These are phyloP conservation scores for Syzygium grande DNA, from an alignment of 345 rosid genomes.

Conservation along the genomic window DNA sequence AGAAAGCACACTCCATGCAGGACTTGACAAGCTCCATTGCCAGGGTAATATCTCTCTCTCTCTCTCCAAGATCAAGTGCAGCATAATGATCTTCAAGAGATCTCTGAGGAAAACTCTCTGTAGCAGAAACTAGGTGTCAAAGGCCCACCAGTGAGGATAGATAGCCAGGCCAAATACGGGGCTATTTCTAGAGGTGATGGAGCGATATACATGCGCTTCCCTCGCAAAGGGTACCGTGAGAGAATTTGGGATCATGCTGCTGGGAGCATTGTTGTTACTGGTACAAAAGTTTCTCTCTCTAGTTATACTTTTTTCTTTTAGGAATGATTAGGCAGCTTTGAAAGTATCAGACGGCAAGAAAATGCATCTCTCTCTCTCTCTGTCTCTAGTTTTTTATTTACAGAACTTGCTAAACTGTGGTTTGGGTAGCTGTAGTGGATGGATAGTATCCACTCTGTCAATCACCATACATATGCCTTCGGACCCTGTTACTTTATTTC, in stretches of 20 bases:
- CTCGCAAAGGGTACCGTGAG: constrained; percentile 82
- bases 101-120: neutral
- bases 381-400: neutral
- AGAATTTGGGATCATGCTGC: constrained; percentile 99
- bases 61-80: neutral
- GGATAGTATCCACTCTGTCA: neutral
- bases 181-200: constrained; percentile 95
- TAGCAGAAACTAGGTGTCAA: constrained; percentile 85
- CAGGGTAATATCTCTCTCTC: constrained; percentile 20
- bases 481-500: neutral
- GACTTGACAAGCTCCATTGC: constrained; percentile 73
- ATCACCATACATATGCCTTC: neutral
- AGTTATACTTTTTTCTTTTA: no score
- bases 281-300: constrained; percentile 20
- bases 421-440: neutral
- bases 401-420: neutral
- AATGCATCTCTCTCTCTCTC: neutral
- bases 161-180: constrained; percentile 94
- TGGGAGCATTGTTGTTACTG: constrained; percentile 80
- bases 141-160: constrained; percentile 88
- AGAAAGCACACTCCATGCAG: constrained; percentile 75
- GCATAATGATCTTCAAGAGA: neutral
- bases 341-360: neutral
- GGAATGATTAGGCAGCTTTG: neutral
- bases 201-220: constrained; percentile 74